Evolutionary conservation across 345 rosid species (phyloP).

Genomic region (Anastatica hierochuntica): DNA sequence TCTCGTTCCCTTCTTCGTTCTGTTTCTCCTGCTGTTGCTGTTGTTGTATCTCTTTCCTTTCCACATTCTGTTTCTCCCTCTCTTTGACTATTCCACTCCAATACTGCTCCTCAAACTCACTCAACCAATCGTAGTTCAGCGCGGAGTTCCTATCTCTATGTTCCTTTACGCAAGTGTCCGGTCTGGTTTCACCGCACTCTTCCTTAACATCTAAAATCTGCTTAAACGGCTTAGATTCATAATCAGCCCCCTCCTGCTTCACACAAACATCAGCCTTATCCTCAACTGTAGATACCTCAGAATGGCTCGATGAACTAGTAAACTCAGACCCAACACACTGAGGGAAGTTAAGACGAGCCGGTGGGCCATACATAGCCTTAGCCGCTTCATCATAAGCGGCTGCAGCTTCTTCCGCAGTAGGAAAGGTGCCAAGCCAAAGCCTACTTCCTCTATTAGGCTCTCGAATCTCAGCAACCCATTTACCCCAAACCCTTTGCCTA

Average conservation of each 20-base stretch:
- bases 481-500: conserved; percentile 92
- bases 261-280: neutral
- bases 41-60: conserved; percentile 1
- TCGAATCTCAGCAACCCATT: conserved; percentile 89
- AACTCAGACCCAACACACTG: conserved; percentile 16
- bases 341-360: conserved; percentile 55
- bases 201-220: neutral
- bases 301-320: conserved; percentile 29
- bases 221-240: conserved; percentile 16
- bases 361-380: conserved; percentile 49
- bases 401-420: conserved; percentile 66
- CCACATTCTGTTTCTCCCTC: neutral
- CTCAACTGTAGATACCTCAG: conserved; percentile 36
- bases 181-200: neutral
- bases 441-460: conserved; percentile 58
- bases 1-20: too few relatives aligned
- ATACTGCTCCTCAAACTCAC: conserved; percentile 18
- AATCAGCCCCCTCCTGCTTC: conserved; percentile 20
- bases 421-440: conserved; percentile 87
- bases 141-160: neutral
- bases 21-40: too few relatives aligned
- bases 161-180: too few relatives aligned
- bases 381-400: conserved; percentile 80
- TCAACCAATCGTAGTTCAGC: neutral
- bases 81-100: neutral